Evolutionary conservation across 176 grass and related monocot species (phyloP), one percentile per base, ranked within the genome.

Genomic region (Thinopyrum elongatum): DNA sequence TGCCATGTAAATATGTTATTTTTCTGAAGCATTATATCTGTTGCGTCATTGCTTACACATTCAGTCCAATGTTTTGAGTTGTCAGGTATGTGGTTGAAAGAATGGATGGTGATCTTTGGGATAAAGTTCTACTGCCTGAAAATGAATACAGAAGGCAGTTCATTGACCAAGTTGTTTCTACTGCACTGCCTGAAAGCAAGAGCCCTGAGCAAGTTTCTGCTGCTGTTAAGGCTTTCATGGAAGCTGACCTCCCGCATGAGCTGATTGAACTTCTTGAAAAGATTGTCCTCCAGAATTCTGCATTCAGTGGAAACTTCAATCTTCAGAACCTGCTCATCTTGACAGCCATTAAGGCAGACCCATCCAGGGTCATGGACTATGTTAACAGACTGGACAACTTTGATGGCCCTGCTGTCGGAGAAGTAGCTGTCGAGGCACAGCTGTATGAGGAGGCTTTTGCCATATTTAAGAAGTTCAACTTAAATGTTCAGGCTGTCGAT

Each of bases 181-280:
- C 96, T 2, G 96, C 96, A 12, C 88, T 95, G 68, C 96, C 96
- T 81, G 96, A 98, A 79, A 94, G 93, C 93, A 98, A 94, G 91
- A 98, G 91, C 80, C 96, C 96, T 29, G 96, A 95, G 78, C 96
- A 98, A 95, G 93, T 98, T 14, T 98, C 96, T 89, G 96, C 96
- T 83, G 96, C 96, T 55, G 96, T 98, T 77, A 95, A 98, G 83
- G 96, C 96, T 87, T 98, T 98, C 86, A 98, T 98, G 96, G 95
- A 94, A 38, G 93, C 96, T 90, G 96, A 98, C 79, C 93, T 98
- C 15, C 93, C 96, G 27, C 96, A 98, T 79, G 96, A 98, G 83
- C 81, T 98, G 10, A 98, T 98, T 38, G 96, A 98, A 88, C 93
- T 98, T 75, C 96, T 95, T 89, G 96, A 98, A 77, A 98, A 98